Evolutionary conservation across 805 yeast species (phyloP), one percentile per base, ranked within the genome.

Genomic region (Tetrapisispora pingtungensis): DNA sequence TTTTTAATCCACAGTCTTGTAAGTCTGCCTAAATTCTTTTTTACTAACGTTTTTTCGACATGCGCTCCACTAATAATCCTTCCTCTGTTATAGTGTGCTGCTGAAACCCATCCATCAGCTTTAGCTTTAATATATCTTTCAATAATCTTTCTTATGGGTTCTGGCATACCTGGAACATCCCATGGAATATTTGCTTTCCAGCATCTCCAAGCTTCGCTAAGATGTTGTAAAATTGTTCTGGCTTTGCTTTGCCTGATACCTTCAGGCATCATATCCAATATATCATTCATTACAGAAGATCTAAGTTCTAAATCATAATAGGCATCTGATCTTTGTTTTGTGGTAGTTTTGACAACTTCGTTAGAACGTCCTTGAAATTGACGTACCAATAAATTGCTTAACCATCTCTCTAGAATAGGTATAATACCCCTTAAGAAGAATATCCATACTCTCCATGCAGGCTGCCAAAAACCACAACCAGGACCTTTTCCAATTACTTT

Each of bases 181-280:
- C 97, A 93, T 0, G 97, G 96, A 46, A 93, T 83, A 58, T 93
- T 90, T 2, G 98, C 98, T 62, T 93, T 93, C 99, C 99, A 93
- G 62, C 97, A 93, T 61, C 98, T 71, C 99, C 99, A 93, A 0
- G 98, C 98, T 62, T 93, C 98, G 58, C 95, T 84, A 46, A 93
- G 70, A 64, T 93, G 99, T 56, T 93, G 97, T 40, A 93, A 64
- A 43, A 93, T 83, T 0, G 95, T 80, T 55, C 84, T 83, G 1
- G 96, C 79, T 59, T 87, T 89, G 50, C 77, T 84, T 56, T 86
- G 93, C 55, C 85, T 82, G 48, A 93, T 74, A 1, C 95, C 95
- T 49, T 87, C 96, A 0, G 98, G 98, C 39, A 93, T 88, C 96
- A 88, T 88, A 59, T 93, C 99, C 47, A 93, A 67, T 40, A 93